phyloP scores from a whole-genome alignment of 495 filamentous ascomycete species.

The Podospora pseudopauciseta region DNA sequence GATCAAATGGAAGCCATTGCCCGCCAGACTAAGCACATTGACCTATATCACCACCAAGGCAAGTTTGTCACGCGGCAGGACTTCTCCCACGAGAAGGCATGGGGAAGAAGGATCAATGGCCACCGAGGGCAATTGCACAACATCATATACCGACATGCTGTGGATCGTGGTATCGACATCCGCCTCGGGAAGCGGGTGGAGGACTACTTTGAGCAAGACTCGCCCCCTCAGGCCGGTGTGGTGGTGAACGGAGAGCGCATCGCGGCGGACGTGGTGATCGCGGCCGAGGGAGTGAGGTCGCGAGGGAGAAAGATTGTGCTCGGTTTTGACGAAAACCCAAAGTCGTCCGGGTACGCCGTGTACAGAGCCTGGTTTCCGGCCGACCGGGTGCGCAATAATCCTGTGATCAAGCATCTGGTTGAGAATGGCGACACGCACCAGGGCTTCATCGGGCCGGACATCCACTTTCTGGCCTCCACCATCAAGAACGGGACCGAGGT shows the following conservation, averaged over 20 bases:
- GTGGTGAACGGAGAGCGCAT: slow-evolving; percentile 49
- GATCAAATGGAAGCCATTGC: slow-evolving; percentile 49
- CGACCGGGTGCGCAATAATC: slow-evolving; percentile 58
- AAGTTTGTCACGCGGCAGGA: slow-evolving; percentile 32
- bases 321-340: slow-evolving; percentile 59
- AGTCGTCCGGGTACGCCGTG: slow-evolving; percentile 57
- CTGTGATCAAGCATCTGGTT: slow-evolving; percentile 56
- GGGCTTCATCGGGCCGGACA: slow-evolving; percentile 58
- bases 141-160: slow-evolving; percentile 56
- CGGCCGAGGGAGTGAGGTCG: slow-evolving; percentile 61
- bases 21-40: slow-evolving; percentile 40
- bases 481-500: slow-evolving; percentile 62
- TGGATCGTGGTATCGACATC: slow-evolving; percentile 54
- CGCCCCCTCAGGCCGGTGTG: slow-evolving; percentile 49
- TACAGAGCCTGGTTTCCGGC: slow-evolving; percentile 59
- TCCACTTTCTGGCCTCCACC: slow-evolving; percentile 61
- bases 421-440: slow-evolving; percentile 62
- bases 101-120: slow-evolving; percentile 49
- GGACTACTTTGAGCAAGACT: slow-evolving; percentile 58
- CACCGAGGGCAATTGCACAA: slow-evolving; percentile 61
- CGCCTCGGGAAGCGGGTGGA: slow-evolving; percentile 51
- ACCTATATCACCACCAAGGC: slow-evolving; percentile 34
- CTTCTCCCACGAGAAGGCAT: slow-evolving; percentile 29
- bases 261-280: slow-evolving; percentile 55
- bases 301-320: slow-evolving; percentile 57